Percentiles rank a stretch among this genome's conserved stretches.
phyloP scores from a whole-genome alignment of 305 asterid species.

The Rubia tinctorum region DNA sequence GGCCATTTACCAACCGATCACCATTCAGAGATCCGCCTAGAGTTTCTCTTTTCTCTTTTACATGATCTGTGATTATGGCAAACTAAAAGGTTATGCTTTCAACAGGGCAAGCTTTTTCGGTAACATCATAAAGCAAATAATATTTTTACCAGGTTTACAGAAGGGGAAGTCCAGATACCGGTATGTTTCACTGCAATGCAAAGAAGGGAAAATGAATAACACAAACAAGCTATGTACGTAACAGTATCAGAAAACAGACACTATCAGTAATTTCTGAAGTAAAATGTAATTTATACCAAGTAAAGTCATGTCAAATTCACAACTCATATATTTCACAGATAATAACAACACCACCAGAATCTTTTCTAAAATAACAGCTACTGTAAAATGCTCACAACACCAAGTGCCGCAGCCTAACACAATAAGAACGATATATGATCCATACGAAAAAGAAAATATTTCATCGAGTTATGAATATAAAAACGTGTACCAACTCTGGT shows the following conservation, averaged over 20 bases:
- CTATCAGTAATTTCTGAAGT: not conserved
- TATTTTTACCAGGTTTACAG: not conserved
- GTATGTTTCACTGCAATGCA: not conserved
- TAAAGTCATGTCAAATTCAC: no score
- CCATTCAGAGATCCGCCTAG: slow-evolving; percentile 29
- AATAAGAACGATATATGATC: not conserved
- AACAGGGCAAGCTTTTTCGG: not conserved
- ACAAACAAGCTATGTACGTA: not conserved
- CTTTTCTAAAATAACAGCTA: not conserved
- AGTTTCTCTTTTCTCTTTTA: slow-evolving; percentile 30
- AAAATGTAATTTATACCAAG: not conserved
- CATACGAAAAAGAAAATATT: no score
- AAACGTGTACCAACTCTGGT: not conserved
- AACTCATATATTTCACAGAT: no score
- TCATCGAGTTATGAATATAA: no score
- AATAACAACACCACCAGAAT: no score
- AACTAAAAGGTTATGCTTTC: not conserved
- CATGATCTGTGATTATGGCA: slow-evolving; percentile 17
- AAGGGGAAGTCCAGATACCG: slow-evolving; percentile 1
- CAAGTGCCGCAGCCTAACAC: not conserved
- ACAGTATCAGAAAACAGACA: not conserved
- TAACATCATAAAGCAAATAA: not conserved
- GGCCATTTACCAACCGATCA: slow-evolving; percentile 26
- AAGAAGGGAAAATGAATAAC: not conserved
- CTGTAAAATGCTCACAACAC: not conserved